Evolutionary conservation across 108 stramenopile genomes (phyloP).

Genomic region (Discostella stelligeroides): DNA sequence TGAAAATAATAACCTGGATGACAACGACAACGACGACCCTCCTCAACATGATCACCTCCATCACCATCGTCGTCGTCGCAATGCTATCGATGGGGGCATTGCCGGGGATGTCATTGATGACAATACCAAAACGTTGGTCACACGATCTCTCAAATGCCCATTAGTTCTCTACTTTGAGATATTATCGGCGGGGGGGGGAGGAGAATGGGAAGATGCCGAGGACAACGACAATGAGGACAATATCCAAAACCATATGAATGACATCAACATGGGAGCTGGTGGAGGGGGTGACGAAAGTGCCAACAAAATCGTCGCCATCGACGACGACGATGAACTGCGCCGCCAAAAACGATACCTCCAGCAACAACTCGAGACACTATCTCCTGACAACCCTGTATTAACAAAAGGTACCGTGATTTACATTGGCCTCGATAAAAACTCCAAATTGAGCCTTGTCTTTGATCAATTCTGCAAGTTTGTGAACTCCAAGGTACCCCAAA

Average conservation of each 20-base stretch:
- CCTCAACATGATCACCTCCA: too few species aligned
- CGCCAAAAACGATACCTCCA: constrained; percentile 53
- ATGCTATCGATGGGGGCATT: constrained; percentile 44
- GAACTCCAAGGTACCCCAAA: constrained; percentile 47
- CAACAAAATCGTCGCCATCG: too few species aligned
- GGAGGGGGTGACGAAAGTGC: too few species aligned
- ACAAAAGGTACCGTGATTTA: constrained; percentile 61
- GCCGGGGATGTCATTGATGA: constrained; percentile 51
- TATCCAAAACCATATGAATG: too few species aligned
- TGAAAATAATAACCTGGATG: constrained; percentile 21
- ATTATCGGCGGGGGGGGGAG: background rate
- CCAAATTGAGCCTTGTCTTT: constrained; percentile 66
- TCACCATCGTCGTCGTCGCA: constrained; percentile 24
- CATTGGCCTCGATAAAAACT: constrained; percentile 78
- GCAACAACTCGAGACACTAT: too few species aligned
- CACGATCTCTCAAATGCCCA: constrained; percentile 36
- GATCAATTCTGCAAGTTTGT: constrained; percentile 68
- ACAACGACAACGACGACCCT: constrained; percentile 6
- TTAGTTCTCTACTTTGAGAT: constrained; percentile 22
- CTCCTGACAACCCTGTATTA: constrained; percentile 66
- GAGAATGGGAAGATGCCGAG: background rate
- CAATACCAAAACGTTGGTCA: constrained; percentile 12
- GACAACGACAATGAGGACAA: background rate
- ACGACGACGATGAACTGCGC: constrained; percentile 57
- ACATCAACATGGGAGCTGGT: too few species aligned